Evolutionary conservation across 257 asterid species (phyloP).

Genomic region (Ajuga chamaepitys): DNA sequence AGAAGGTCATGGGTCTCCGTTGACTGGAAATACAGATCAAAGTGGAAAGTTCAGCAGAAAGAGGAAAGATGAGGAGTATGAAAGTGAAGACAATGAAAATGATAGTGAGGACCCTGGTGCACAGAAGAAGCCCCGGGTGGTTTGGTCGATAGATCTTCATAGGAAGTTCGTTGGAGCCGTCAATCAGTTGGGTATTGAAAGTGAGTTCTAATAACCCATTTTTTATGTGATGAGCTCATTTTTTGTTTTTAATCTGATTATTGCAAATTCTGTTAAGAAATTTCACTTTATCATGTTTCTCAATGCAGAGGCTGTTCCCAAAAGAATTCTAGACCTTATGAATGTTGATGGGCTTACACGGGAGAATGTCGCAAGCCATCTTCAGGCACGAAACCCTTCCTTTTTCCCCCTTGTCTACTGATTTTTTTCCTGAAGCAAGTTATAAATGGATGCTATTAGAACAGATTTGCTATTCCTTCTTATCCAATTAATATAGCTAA

Average conservation of each 20-base stretch:
- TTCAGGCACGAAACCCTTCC: slow-evolving; percentile 50
- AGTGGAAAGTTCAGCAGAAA: slow-evolving; percentile 48
- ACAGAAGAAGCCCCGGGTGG: slow-evolving; percentile 80
- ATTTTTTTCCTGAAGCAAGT: too few relatives aligned
- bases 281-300: background rate
- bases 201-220: slow-evolving; percentile 29
- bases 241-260: slow-evolving; percentile 1
- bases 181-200: slow-evolving; percentile 81
- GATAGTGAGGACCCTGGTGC: slow-evolving; percentile 56
- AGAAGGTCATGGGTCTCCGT: slow-evolving; percentile 38
- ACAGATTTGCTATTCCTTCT: too few relatives aligned
- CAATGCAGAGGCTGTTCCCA: slow-evolving; percentile 84
- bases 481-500: too few relatives aligned
- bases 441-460: too few relatives aligned
- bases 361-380: slow-evolving; percentile 96
- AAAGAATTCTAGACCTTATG: slow-evolving; percentile 86
- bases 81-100: slow-evolving; percentile 41
- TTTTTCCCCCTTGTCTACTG: background rate
- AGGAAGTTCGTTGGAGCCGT: slow-evolving; percentile 80
- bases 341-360: slow-evolving; percentile 77
- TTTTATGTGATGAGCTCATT: background rate
- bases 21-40: slow-evolving; percentile 42
- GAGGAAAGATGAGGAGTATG: slow-evolving; percentile 84
- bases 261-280: background rate
- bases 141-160: slow-evolving; percentile 93